Evolutionary conservation across 345 rosid species (phyloP).

Genomic region (Eucalyptus camaldulensis): DNA sequence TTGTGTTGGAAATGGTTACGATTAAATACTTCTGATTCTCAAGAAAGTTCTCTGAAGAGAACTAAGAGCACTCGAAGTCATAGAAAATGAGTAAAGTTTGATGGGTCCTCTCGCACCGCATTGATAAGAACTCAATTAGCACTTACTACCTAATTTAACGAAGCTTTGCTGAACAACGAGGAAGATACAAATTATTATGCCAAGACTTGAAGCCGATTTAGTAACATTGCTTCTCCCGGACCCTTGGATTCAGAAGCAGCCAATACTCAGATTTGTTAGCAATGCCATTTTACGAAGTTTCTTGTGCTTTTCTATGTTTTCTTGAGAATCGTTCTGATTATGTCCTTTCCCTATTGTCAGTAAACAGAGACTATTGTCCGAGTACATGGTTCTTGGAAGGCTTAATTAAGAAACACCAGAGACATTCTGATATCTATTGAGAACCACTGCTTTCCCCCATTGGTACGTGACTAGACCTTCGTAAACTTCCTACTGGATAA

Average conservation of each 20-base stretch:
- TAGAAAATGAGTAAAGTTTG: neutral
- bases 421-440: neutral
- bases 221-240: neutral
- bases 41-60: neutral
- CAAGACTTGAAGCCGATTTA: neutral
- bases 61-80: neutral
- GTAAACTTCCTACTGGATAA: neutral
- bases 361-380: neutral
- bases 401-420: neutral
- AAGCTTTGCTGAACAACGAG: neutral
- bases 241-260: neutral
- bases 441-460: neutral
- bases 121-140: neutral
- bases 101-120: neutral
- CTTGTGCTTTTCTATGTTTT: neutral
- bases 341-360: neutral
- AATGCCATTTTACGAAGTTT: neutral
- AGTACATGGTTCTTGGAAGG: neutral
- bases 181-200: neutral
- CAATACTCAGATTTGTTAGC: neutral
- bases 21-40: neutral
- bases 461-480: neutral
- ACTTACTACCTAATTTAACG: rapidly evolving
- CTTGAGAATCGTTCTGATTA: neutral
- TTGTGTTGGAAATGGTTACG: neutral